Base-by-base conservation (phyloP, 371 early-diverging fungal species). In the Batkoa obscura region DNA sequence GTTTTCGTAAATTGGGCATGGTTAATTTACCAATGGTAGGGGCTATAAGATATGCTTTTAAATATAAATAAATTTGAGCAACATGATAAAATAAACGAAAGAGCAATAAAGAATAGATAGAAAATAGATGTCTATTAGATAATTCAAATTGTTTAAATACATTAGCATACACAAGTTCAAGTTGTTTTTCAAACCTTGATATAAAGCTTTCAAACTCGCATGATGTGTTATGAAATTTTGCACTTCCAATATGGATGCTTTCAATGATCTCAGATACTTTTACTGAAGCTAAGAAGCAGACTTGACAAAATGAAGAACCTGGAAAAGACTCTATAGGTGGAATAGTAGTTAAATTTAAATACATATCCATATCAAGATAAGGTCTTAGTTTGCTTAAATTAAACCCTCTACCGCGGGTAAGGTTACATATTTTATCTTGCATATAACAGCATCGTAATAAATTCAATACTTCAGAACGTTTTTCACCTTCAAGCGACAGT, bases 361-460 rank as follows among this genome's bases (percentile, higher is more conserved):
- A 12, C n/a, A 31, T 13, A 31, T 17, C 32, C 34, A 50, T 31
- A 5, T 3, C 12, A 17, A 53, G 41, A 6, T 36, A 6, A 39
- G 2, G 13, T 3, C 31, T 8, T 13, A 5, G 10, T 10, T 35
- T 38, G 10, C 6, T 9, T 10, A 53, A 39, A 13, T 15, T n/a
- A 31, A 37, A 39, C 6, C 31, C 39, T 17, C 53, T 9, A 41
- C 39, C 8, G 6, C 53, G 53, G 4, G 41, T 39, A 2, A 39
- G 12, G 15, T 53, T 53, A 30, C 53, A 53, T 3, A 53, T 15
- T 53, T 53, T 53, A 23, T 53, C 53, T 30, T 53, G 53, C n/a
- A 53, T 2, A 15, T 53, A 53, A 30, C 35, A 37, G 38, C 53
- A 53, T 9, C 38, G 39, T 13, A 8, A 53, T 3, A 53, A 39